Percentiles rank a stretch among this genome's conserved stretches.
Conservation (phyloP, 179 eudicot species). For the Beta macrorhiza region DNA sequence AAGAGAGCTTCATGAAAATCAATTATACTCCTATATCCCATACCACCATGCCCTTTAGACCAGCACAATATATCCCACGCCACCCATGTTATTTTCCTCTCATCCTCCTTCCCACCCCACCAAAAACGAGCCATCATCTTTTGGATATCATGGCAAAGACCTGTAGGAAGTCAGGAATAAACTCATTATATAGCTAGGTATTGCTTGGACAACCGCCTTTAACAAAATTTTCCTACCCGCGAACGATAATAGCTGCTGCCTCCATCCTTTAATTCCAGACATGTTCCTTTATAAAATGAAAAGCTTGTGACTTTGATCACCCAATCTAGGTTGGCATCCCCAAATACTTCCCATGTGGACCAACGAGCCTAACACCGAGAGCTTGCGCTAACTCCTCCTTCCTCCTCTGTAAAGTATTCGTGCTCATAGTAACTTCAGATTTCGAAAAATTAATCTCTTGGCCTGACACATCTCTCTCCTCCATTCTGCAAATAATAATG, state of each 20-base stretch:
- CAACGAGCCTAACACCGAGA: background rate
- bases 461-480: background rate
- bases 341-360: background rate
- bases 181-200: too few relatives aligned
- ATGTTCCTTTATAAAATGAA: background rate
- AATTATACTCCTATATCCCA: too few relatives aligned
- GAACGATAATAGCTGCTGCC: background rate
- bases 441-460: background rate
- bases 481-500: background rate
- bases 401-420: background rate
- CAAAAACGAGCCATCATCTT: background rate
- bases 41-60: too few relatives aligned
- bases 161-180: background rate
- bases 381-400: background rate
- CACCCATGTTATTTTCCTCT: background rate
- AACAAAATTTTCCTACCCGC: slow-evolving; percentile 11
- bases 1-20: too few relatives aligned
- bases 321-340: background rate
- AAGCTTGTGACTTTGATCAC: background rate
- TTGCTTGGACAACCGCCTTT: slow-evolving; percentile 3
- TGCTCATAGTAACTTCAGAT: background rate
- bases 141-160: background rate
- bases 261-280: slow-evolving; percentile 7
- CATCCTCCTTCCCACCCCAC: background rate
- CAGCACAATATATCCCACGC: too few relatives aligned